Evolutionary conservation across 441 rosid genomes (phyloP).

Genomic region (Eruca vesicaria): DNA sequence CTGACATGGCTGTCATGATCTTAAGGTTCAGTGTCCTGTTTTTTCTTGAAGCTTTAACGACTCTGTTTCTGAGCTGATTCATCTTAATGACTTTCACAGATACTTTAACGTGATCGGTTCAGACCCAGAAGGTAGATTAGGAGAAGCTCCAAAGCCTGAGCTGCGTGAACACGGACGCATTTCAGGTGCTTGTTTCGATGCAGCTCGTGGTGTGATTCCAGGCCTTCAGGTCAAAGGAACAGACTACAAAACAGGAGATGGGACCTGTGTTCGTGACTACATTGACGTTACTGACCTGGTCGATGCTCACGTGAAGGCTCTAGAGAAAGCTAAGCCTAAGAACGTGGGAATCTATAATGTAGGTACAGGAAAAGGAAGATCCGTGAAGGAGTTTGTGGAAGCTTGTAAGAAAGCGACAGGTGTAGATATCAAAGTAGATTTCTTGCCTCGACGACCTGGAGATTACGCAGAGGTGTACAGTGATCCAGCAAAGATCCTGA

Average conservation of each 20-base stretch:
- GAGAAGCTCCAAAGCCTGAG: constrained; percentile 65
- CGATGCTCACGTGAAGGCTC: constrained; percentile 58
- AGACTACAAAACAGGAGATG: constrained; percentile 56
- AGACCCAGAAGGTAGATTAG: constrained; percentile 59
- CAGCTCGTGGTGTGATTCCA: constrained; percentile 54
- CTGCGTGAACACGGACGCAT: constrained; percentile 58
- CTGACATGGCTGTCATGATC: constrained; percentile 60
- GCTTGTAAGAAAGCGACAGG: constrained; percentile 66
- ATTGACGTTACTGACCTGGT: constrained; percentile 61
- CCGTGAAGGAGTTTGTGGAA: constrained; percentile 62
- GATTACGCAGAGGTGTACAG: constrained; percentile 64
- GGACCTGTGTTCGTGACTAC: constrained; percentile 61
- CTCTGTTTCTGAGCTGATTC: neutral
- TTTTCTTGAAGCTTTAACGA: constrained; percentile 1
- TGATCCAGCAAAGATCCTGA: constrained; percentile 50
- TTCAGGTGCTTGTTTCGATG: constrained; percentile 70
- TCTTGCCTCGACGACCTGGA: constrained; percentile 53
- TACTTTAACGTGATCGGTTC: constrained; percentile 68
- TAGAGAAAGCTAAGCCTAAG: constrained; percentile 48
- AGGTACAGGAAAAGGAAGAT: constrained; percentile 62
- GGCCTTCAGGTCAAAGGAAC: constrained; percentile 62
- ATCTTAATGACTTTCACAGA: constrained; percentile 27
- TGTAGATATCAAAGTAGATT: constrained; percentile 46
- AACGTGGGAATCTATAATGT: constrained; percentile 59
- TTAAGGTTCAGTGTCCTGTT: constrained; percentile 36